Evolutionary conservation across 148 eudicot genomes (phyloP), one percentile per base, ranked within the genome.

Genomic region (Dysphania ambrosioides): DNA sequence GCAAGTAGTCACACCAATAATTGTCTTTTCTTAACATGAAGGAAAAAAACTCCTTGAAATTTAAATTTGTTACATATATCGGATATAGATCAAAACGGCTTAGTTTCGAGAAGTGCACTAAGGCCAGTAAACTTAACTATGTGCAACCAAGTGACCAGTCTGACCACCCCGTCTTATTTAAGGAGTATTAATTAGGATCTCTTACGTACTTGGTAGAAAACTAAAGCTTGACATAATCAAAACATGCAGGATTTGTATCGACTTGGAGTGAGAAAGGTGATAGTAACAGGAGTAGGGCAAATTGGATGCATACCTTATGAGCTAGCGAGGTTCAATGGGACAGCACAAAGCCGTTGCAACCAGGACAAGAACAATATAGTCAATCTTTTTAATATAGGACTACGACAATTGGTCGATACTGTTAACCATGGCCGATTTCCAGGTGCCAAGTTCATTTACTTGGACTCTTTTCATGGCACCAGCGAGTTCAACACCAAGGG

Each of bases 291-390:
- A 1, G 82, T 93, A 0, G 95, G 95, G 8, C 90, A 79, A 81
- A 87, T 93, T 8, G 98, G 98, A 53, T 93, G 98, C 87, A 93
- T 91, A 78, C 98, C 98, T 0, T 89, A 88, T 75, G 77, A 87
- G 75, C 74, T 93, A 42, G 98, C 98, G 0, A 82, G 93, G 19
- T 78, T 80, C 63, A 82, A 83, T 24, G 86, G 85, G 1, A 88
- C 83, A 26, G 72, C 75, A 18, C 77, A 15, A 23, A 78, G 78
- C 75, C 79, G 69, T 2, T 93, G 98, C 71, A 90, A 89, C 16
- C 97, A 89, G 72, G 86, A 82, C 47, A 88, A 85, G 72, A 91
- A 93, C 72, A 82, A 80, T 8, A 87, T 79, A 12, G 72, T 93
- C 49, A 34, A 23, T 29, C 64, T 88, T 6, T 93, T 93, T 78